phyloP scores from a whole-genome alignment of 2,329 filamentous ascomycete genomes.

The Botryosphaeria agaves region DNA sequence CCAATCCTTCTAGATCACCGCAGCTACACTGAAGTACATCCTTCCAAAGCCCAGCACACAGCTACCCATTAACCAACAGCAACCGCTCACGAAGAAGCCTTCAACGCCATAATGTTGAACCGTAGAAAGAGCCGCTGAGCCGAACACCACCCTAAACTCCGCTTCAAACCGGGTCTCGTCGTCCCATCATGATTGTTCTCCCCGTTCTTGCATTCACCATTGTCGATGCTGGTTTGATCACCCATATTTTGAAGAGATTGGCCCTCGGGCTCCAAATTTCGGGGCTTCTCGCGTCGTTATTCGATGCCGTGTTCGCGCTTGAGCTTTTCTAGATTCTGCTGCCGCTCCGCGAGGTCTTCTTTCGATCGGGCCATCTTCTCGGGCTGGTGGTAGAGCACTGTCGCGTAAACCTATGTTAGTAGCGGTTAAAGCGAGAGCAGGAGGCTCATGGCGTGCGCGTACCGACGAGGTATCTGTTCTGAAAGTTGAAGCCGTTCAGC shows the following conservation, averaged over 20 bases:
- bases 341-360: slow-evolving; percentile 84
- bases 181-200: not conserved
- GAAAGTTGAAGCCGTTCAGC: slow-evolving; percentile 99
- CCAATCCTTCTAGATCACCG: too few relatives aligned
- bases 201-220: not conserved
- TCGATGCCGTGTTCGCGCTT: slow-evolving; percentile 98
- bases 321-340: slow-evolving; percentile 94
- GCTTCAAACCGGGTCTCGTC: not conserved
- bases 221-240: too few relatives aligned
- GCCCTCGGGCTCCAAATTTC: too few relatives aligned
- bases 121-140: not conserved
- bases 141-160: not conserved
- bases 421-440: not conserved
- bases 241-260: too few relatives aligned
- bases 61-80: too few relatives aligned
- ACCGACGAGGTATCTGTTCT: slow-evolving; percentile 98
- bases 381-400: slow-evolving; percentile 59
- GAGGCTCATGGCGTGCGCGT: slow-evolving; percentile 19
- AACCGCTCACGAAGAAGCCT: not conserved
- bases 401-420: slow-evolving; percentile 1
- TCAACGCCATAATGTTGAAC: not conserved
- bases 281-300: slow-evolving; percentile 30
- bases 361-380: slow-evolving; percentile 73
- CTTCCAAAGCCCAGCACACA: too few relatives aligned
- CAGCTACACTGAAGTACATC: too few relatives aligned